Percentiles rank a stretch among this genome's conserved stretches.
phyloP scores from a whole-genome alignment of 176 grass and related monocot genomes.

The Oryza officinalis region DNA sequence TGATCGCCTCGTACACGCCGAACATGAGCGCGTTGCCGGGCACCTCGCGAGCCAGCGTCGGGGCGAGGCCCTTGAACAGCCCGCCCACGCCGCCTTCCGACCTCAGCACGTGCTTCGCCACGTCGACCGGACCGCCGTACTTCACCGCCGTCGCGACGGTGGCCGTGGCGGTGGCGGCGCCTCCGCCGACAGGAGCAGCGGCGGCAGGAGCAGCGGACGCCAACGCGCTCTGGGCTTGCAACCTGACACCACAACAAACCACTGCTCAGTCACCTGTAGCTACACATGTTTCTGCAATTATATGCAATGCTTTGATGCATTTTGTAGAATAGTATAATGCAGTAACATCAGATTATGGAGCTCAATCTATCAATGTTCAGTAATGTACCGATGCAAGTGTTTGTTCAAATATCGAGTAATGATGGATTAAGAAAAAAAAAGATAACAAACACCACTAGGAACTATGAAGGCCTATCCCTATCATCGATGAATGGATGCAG shows the following conservation, averaged over 20 bases:
- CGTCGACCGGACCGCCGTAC: slow-evolving; percentile 76
- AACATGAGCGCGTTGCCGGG: slow-evolving; percentile 84
- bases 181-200: not conserved
- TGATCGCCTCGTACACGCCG: slow-evolving; percentile 67
- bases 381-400: not conserved
- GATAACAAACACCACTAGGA: too few relatives aligned
- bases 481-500: not conserved
- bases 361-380: not conserved
- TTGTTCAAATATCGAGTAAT: too few relatives aligned
- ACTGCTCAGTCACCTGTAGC: not conserved
- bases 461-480: not conserved
- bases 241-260: slow-evolving; percentile 25
- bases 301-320: too few relatives aligned
- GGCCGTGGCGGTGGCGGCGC: not conserved
- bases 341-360: not conserved
- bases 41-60: slow-evolving; percentile 76
- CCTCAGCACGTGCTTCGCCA: slow-evolving; percentile 63
- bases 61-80: slow-evolving; percentile 71
- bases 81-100: slow-evolving; percentile 60
- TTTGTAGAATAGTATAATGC: not conserved
- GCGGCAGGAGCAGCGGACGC: not conserved
- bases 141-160: slow-evolving; percentile 40
- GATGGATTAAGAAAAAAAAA: too few relatives aligned
- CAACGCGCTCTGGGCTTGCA: slow-evolving; percentile 81
- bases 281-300: not conserved